Conservation (phyloP, 352 stramenopile genomes). For the Peronospora tabacina region DNA sequence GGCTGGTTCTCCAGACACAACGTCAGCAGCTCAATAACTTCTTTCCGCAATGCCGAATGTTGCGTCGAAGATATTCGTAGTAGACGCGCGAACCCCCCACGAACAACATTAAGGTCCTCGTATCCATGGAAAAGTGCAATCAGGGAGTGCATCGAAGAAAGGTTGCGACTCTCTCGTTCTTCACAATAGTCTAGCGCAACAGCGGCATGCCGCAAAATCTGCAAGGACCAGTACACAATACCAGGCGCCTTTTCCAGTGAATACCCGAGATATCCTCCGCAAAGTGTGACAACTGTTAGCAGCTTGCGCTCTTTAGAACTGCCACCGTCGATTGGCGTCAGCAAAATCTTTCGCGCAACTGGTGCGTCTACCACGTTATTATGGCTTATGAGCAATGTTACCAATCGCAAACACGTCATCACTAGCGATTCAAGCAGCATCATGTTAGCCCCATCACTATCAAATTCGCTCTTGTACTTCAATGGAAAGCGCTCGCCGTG, state of each 20-base stretch:
- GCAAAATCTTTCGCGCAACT: conserved; percentile 28
- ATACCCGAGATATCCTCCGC: conserved; percentile 46
- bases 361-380: conserved; percentile 1
- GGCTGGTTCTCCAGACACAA: conserved; percentile 51
- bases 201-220: conserved; percentile 44
- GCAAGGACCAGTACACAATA: conserved; percentile 41
- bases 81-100: conserved; percentile 34
- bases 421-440: conserved; percentile 36
- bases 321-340: conserved; percentile 41
- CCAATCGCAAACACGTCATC: conserved; percentile 38
- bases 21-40: conserved; percentile 46
- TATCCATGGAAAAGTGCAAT: conserved; percentile 42
- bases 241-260: conserved; percentile 28
- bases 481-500: conserved; percentile 24
- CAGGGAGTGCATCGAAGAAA: conserved; percentile 37
- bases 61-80: conserved; percentile 23
- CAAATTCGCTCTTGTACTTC: conserved; percentile 27
- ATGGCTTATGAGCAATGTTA: conserved; percentile 33
- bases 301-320: conserved; percentile 26
- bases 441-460: conserved; percentile 10
- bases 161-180: conserved; percentile 11
- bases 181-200: conserved; percentile 24
- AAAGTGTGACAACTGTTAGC: conserved; percentile 50
- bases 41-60: conserved; percentile 27
- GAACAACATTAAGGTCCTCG: conserved; percentile 34